Percentiles rank a stretch among this genome's conserved stretches.
Evolutionary conservation across 1,284 basidiomycete genomes (phyloP).

Genomic region (Microbotryomycetes sp.): DNA sequence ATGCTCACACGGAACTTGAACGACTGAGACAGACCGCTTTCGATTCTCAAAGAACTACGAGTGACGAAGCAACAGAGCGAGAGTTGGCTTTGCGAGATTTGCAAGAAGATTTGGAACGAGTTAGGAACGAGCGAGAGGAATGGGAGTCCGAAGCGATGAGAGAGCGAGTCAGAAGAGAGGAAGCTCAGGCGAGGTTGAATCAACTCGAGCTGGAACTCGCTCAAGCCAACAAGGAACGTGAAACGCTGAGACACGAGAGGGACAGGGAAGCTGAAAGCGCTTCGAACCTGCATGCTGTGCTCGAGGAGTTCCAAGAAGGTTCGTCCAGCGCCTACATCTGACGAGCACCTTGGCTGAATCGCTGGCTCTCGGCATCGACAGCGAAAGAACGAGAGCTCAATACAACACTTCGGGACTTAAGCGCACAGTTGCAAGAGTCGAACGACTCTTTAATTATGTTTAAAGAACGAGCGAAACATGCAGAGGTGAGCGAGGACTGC

Average conservation of each 20-base stretch:
- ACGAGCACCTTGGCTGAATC: neutral
- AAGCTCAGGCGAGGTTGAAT: conserved; percentile 54
- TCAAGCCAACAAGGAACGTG: conserved; percentile 55
- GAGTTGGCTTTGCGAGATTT: conserved; percentile 74
- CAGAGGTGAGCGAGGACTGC: conserved; percentile 55
- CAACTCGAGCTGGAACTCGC: conserved; percentile 54
- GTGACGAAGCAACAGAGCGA: conserved; percentile 62
- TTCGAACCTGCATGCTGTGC: conserved; percentile 78
- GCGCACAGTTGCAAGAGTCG: conserved; percentile 61
- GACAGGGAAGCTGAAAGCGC: conserved; percentile 68
- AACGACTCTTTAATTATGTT: conserved; percentile 73
- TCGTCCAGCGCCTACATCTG: conserved; percentile 36
- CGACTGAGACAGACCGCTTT: conserved; percentile 43
- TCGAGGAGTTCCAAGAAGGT: conserved; percentile 91
- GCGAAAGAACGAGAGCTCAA: conserved; percentile 52
- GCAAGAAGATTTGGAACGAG: conserved; percentile 73
- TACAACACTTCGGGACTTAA: conserved; percentile 73
- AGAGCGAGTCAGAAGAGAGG: conserved; percentile 66
- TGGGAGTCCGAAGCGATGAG: conserved; percentile 73
- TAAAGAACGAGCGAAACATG: conserved; percentile 74
- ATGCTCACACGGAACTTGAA: conserved; percentile 61
- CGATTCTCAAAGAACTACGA: conserved; percentile 41
- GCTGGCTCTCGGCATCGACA: conserved; percentile 17
- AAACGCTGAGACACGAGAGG: conserved; percentile 53
- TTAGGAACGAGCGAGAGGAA: conserved; percentile 76